Conservation (phyloP, 2,329 filamentous ascomycete genomes). For the Botryosphaeria agaves region DNA sequence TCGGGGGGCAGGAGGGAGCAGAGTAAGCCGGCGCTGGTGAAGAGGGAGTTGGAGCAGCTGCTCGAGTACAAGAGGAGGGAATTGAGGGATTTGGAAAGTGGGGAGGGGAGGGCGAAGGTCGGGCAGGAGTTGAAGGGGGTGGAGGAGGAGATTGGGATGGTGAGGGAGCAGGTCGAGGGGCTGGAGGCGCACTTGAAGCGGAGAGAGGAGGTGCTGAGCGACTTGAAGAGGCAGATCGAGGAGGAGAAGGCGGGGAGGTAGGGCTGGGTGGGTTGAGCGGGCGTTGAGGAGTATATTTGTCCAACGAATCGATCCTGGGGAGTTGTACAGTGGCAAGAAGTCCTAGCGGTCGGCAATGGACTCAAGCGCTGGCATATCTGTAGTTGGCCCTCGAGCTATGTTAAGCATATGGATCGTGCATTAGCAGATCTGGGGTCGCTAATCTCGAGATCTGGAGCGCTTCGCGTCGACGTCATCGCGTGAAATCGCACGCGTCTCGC, state of each 20-base stretch:
- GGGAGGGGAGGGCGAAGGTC: conserved; percentile 47
- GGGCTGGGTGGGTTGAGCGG: no score
- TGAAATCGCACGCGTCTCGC: no score
- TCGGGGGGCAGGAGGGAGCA: conserved; percentile 44
- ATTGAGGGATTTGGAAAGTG: conserved; percentile 58
- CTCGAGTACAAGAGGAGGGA: conserved; percentile 84
- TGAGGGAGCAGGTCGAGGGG: conserved; percentile 89
- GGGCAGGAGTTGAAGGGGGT: conserved; percentile 62
- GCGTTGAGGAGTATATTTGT: no score
- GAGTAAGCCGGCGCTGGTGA: conserved; percentile 77
- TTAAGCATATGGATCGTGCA: no score
- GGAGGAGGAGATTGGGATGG: conserved; percentile 68
- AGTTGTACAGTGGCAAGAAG: no score
- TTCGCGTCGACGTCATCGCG: no score
- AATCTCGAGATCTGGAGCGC: no score
- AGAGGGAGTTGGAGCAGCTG: conserved; percentile 83
- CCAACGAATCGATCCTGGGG: no score
- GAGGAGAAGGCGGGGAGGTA: conserved; percentile 38
- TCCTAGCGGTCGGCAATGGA: no score
- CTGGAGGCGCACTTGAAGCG: conserved; percentile 66
- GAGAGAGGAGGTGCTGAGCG: conserved; percentile 57
- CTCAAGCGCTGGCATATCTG: no score
- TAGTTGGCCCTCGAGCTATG: no score
- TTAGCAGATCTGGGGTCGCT: no score
- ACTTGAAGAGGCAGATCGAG: conserved; percentile 68